Evolutionary conservation across 306 rosid species (phyloP), one percentile per base, ranked within the genome.

Genomic region (Malus domestica): DNA sequence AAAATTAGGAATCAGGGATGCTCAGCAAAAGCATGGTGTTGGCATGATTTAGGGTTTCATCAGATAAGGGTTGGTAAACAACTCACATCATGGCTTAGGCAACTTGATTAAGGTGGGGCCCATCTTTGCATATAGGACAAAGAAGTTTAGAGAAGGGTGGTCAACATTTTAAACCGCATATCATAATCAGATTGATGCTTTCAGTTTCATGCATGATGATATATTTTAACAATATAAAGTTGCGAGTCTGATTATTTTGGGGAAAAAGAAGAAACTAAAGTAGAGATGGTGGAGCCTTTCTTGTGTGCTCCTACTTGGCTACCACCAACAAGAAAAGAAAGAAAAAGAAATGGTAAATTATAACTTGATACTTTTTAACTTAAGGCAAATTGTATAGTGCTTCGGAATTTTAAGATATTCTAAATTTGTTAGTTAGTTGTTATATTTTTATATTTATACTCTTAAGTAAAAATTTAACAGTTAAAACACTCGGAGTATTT

Each of bases 291-390:
- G 57, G 84, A 80, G 62, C 27, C 29, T 62, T 32, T 29, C 55
- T 29, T 85, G 55, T 82, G 90, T 76, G 77, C 38, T 87, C 85
- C 85, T 80, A 87, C 86, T 68, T 74, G 90, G 90, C 88, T 71
- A 76, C 83, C 88, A 86, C 87, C 83, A 80, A 12, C 57, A 65
- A 51, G 7, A 30, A 32, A 5, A 9, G 40, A 15, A 70, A 20
- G 1, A 15, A 49, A 49, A 4, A 49, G 3, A 18, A 14, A 55
- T 25, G 52, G 22, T 57, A 32, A 42, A 19, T 71, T 78, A 29
- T 13, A 63, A 27, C 68, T 10, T 51, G 12, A 11, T 78, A 35
- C 35, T 51, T 72, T 72, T 72, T 35, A 35, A 35, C 40, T 23
- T 1, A 35, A 35, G 9, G 40, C 40, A 35, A 35, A 35, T 35